Evolutionary conservation across 768 basidiomycete genomes (phyloP).

Genomic region (Hortiboletus campestris): DNA sequence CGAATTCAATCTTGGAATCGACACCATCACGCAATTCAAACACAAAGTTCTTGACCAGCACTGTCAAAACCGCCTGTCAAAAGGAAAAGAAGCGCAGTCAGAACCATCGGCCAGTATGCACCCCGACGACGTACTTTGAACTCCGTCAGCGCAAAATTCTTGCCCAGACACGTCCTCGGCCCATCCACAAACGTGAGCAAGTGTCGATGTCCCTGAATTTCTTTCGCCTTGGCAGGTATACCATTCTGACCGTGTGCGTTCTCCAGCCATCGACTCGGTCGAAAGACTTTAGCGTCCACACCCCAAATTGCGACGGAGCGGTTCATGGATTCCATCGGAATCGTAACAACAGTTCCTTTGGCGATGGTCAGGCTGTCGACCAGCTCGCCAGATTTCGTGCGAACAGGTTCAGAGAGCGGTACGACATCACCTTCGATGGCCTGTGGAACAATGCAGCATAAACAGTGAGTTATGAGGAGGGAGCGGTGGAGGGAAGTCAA

Average conservation of each 20-base stretch:
- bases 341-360: constrained; percentile 44
- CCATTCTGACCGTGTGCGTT: constrained; percentile 16
- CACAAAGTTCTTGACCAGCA: constrained; percentile 43
- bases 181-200: constrained; percentile 52
- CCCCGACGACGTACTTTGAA: constrained; percentile 22
- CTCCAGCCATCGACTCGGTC: constrained; percentile 62
- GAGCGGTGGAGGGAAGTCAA: neutral
- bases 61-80: constrained; percentile 36
- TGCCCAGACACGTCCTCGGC: constrained; percentile 48
- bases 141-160: constrained; percentile 42
- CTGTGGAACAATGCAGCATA: constrained; percentile 19
- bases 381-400: constrained; percentile 37
- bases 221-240: constrained; percentile 30
- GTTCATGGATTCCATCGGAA: constrained; percentile 49
- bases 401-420: constrained; percentile 49
- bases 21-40: constrained; percentile 38
- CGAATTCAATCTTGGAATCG: constrained; percentile 9
- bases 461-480: neutral
- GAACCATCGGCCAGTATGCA: neutral
- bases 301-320: constrained; percentile 57
- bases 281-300: constrained; percentile 51
- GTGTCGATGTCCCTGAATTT: constrained; percentile 48
- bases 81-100: neutral
- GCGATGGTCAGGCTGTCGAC: constrained; percentile 42
- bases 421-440: constrained; percentile 54